Base-by-base conservation (phyloP, 192 early-diverging fungal species). In the Diversispora epigaea region DNA sequence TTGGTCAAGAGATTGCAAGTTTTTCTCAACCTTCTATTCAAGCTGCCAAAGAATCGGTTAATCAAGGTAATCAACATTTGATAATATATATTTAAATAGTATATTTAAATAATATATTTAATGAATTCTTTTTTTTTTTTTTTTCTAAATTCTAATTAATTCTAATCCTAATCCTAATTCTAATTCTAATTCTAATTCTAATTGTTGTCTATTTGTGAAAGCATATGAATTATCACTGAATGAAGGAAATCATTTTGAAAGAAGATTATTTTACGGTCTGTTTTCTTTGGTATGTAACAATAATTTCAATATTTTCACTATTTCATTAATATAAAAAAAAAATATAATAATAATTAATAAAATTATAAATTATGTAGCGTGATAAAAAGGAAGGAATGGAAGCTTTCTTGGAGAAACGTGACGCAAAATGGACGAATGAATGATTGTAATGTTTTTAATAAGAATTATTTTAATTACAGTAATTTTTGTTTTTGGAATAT, bases 361-460 rank as follows among this genome's bases (percentile, higher is more conserved):
- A 14, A 7, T 46, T 60, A 17, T 17, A 17, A 46, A 77, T 40
- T 63, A 44, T 68, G 46, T 77, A 89, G 81, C 80, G 93, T 64
- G 97, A 99, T 80, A 93, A 96, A 83, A 95, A 93, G 84, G 97
- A 99, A 84, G 97, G 97, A 69, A 99, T 97, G 95, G 70, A 69
- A 17, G 97, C 97, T 6, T 99, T 99, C 83, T 89, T 87, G 60
- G 92, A 95, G 74, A 99, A 99, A 88, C 87, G 97, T 76, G 88
- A 88, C 83, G 81, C 97, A 63, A 89, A 89, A 45, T 99, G 94
- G 85, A 90, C 79, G 41, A 80, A 99, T 85, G 88, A 96, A 82
- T 97, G 88, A 87, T 54, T 32, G 2, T 32, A 32, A 2, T 2
- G 25, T 32, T 32, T 32, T 32, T 32, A 32, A 32, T 32, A 32